phyloP scores from a whole-genome alignment of 768 basidiomycete species.

The Collybia sordida region DNA sequence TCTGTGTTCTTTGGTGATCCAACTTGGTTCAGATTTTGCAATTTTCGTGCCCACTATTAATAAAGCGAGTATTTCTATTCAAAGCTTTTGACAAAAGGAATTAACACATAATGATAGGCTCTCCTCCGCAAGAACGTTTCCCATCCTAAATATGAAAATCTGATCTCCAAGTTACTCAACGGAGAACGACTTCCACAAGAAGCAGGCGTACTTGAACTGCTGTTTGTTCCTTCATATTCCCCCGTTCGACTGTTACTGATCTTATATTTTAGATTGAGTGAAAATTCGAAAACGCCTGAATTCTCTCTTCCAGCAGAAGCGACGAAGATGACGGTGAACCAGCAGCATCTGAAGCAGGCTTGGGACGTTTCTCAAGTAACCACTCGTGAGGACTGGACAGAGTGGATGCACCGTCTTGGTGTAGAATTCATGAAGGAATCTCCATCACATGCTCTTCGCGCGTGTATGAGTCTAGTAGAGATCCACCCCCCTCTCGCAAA shows the following conservation, averaged over 20 bases:
- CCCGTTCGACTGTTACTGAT: slow-evolving; percentile 1
- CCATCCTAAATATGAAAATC: slow-evolving; percentile 83
- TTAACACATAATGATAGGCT: slow-evolving; percentile 55
- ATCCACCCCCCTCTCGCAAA: slow-evolving; percentile 88
- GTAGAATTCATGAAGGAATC: slow-evolving; percentile 98
- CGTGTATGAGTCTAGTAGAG: slow-evolving; percentile 93
- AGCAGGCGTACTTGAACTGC: slow-evolving; percentile 62
- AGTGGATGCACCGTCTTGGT: slow-evolving; percentile 92
- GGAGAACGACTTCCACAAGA: slow-evolving; percentile 93
- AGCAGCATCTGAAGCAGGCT: slow-evolving; percentile 94
- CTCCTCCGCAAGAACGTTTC: slow-evolving; percentile 73
- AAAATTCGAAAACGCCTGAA: slow-evolving; percentile 64
- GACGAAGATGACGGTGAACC: slow-evolving; percentile 90
- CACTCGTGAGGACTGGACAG: slow-evolving; percentile 87
- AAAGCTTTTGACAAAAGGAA: neutral
- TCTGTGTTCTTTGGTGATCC: slow-evolving; percentile 86
- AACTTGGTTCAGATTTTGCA: slow-evolving; percentile 95
- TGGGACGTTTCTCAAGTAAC: slow-evolving; percentile 85
- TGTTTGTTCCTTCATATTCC: slow-evolving; percentile 41
- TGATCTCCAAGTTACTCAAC: slow-evolving; percentile 86
- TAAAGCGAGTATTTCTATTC: slow-evolving; percentile 53
- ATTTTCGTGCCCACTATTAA: slow-evolving; percentile 97
- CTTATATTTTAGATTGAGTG: slow-evolving; percentile 40
- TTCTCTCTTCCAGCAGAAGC: slow-evolving; percentile 85
- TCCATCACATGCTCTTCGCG: slow-evolving; percentile 95